Evolutionary conservation across 768 basidiomycete genomes (phyloP), one percentile per base, ranked within the genome.

Genomic region (Hysterangium stoloniferum): DNA sequence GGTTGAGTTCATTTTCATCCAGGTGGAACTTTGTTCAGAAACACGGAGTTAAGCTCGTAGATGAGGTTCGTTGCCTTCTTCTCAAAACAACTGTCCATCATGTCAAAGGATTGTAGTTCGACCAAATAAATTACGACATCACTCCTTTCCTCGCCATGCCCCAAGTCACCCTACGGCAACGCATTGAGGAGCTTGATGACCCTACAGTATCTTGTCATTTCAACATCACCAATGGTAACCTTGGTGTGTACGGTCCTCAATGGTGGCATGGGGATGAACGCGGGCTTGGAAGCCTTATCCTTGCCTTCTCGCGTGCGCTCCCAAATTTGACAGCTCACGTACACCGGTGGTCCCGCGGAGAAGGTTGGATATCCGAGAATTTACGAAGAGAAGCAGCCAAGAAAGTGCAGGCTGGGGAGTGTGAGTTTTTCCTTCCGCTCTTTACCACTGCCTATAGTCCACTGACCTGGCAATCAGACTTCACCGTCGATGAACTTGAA

Each of bases 41-140:
- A 34, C 59, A 78, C 57, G 64, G 74, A 36, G 71, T 79, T 19
- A 71, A 70, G 46, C 64, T 78, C 4, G 71, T 73, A 5, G 77
- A 78, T 58, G 77, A 78, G 29, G 49, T 51, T 17, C 25, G 49
- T 31, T 35, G 36, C 27, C 46, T 35, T 34, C 32, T 22, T 6
- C 48, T 13, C 13, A 7, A n/a, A 42, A 9, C 35, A 28, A 19
- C 3, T 20, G 8, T 25, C 17, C 41, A 20, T n/a, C 49, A 25
- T 29, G 2, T 29, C n/a, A n/a, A n/a, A n/a, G n/a, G n/a, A 2
- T 32, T n/a, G 9, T 9, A 52, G 52, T 54, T 51, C 24, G 52
- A 54, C 20, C 45, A 47, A 31, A 47, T 54, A 25, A 48, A 48
- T 24, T 48, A 48, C 22, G 47, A 54, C 35, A 41, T 54, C 9